Base-by-base conservation (phyloP, 2,329 filamentous ascomycete genomes). In the Colletotrichum magnum region DNA sequence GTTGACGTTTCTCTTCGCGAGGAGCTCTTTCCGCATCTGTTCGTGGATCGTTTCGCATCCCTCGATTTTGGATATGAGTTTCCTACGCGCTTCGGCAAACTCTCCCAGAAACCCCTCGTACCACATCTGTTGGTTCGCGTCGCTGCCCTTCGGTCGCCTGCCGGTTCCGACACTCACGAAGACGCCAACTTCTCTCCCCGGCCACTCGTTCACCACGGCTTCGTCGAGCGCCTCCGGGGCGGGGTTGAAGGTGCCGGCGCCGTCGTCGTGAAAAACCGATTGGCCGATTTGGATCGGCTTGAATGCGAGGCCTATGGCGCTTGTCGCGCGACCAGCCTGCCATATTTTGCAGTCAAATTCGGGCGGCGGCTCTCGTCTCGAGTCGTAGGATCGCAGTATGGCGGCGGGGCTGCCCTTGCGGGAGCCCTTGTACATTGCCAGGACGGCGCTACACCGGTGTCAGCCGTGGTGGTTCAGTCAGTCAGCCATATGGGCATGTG, bases 101-200 rank as follows among this genome's bases (percentile, higher is more conserved):
- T 94, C 94, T 61, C 95, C 94, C 75, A 98, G 85, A 77, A 98
- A 97, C 7, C 93, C 94, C 78, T 98, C 95, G 84, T 97, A 98
- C 95, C 95, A 98, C 71, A 94, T 86, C 71, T 94, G 90, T 57
- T 89, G 86, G 75, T 92, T 93, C 2, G 90, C 89, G 69, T 93
- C 92, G 64, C 84, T 90, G 26, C 83, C 83, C 73, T 83, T 87
- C 4, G 92, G 86, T 24, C 96, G 87, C 79, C 94, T 96, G 7
- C 96, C 96, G 0, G 96, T 98, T n/a, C 96, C 96, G 43, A 99
- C 88, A 75, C 94, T 97, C 75, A 99, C 83, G 75, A 99, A 97
- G 0, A 97, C 93, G 1, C 95, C 95, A 1, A 99, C 88, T 60
- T 98, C 95, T 36, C 96, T 89, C 1, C 95, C 95, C 0, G 96